Evolutionary conservation across 768 basidiomycete genomes (phyloP), one percentile per base, ranked within the genome.

Genomic region (Suillus alpinus): DNA sequence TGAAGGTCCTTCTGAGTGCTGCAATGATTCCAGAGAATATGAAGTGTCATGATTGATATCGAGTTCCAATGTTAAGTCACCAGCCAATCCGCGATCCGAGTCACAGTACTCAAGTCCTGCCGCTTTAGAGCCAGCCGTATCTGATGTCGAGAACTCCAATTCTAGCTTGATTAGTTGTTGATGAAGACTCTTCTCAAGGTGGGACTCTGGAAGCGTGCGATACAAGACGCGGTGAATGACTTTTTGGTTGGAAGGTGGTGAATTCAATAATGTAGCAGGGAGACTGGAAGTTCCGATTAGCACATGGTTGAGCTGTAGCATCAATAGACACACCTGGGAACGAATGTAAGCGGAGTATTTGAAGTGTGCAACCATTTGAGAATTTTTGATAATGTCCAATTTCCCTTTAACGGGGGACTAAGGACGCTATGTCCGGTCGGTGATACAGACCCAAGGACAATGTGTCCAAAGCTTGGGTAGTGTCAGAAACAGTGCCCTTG

Each of bases 381-480:
- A 41, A 84, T 66, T 23, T 81, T 76, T 14, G 71, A 65, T 59
- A 84, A 75, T 29, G 76, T 63, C 47, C 71, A 72, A 6, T 71
- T 65, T 12, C 81, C 82, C 46, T 70, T 67, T 14, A 87, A 65
- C 10, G 86, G 86, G 31, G 86, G 81, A 23, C 71, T 55, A 13
- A 55, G 53, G 23, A 29, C 10, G 13, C 71, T 63, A 39, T 70
- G 75, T 56, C 75, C 72, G 41, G 71, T 72, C 37, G 68, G 58
- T n/a, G 73, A 65, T 8, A 69, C 59, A 2, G 79, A 73, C 13
- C 75, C 73, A 57, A 86, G 71, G n/a, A 91, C 73, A 14, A 88
- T 58, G 66, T 91, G 87, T 0, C 89, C 89, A 39, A 84, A 68
- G 36, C 88, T 91, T 56, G 47, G 47, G 29, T 23, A 26, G 26